Evolutionary conservation across 345 rosid species (phyloP), one percentile per base, ranked within the genome.

Genomic region (Eucalyptus victrix): DNA sequence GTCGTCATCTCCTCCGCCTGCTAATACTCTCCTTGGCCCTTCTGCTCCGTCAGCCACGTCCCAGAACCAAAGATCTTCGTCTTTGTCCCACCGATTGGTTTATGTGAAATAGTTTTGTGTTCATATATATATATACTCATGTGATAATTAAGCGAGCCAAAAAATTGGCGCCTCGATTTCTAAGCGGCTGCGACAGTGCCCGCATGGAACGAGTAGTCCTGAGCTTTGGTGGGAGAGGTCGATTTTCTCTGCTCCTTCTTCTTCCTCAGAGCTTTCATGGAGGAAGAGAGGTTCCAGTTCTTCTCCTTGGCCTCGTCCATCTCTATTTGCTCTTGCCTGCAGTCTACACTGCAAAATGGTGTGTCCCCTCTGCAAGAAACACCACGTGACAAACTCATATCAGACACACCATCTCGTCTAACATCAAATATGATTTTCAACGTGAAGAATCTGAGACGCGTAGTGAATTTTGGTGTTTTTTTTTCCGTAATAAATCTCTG

Each of bases 321-420:
- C 80, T 92, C 93, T 60, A 93, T 91, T 26, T 92, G 95, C 87
- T 92, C 93, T 88, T 91, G 92, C 89, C 95, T 91, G 91, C 94
- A 93, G 87, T 88, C 91, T 86, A 88, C 89, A 87, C 90, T 90
- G 62, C 91, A 93, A 56, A 93, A 93, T 6, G 95, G 92, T 1
- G 94, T 91, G 86, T 93, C 91, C 65, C 95, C 95, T 89, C 95
- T 93, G 92, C 91, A 91, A 16, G 26, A 87, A 56, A 26, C 45
- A 53, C 40, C 81, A 85, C n/a, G 62, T 67, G 51, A 86, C 88
- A 89, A 60, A 45, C 88, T 30, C 88, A 53, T 24, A 34, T 89
- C 44, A 44, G 60, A 56, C 19, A 23, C 42, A 28, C 58, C 24
- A 19, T n/a, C 67, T 56, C 23, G 19, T 50, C 86, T 19, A 89